Conservation (phyloP, 2,329 filamentous ascomycete species). For the Curvularia eragrostidis region DNA sequence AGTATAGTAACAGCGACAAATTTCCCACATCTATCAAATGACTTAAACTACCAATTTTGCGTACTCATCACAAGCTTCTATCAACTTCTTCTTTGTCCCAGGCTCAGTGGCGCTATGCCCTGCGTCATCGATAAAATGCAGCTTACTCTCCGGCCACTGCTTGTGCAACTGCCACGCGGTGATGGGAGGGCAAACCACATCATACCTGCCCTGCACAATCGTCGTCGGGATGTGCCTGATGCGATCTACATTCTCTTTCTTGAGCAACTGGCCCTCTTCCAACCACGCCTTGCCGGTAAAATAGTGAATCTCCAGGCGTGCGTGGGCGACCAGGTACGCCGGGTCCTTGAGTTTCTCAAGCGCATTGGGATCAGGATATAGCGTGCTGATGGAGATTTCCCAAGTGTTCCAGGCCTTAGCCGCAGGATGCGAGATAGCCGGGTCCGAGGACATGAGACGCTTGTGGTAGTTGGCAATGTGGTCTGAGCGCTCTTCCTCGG, state of each 20-base stretch:
- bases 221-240: slow-evolving; percentile 49
- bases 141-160: slow-evolving; percentile 44
- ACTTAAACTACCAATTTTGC: slow-evolving; percentile 11
- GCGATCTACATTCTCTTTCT: slow-evolving; percentile 42
- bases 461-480: slow-evolving; percentile 51
- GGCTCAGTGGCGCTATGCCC: slow-evolving; percentile 45
- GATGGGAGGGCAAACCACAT: slow-evolving; percentile 54
- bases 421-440: slow-evolving; percentile 36
- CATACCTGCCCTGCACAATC: slow-evolving; percentile 57
- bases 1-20: neutral
- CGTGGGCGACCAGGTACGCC: slow-evolving; percentile 45
- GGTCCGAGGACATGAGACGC: slow-evolving; percentile 47
- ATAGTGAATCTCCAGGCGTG: slow-evolving; percentile 54
- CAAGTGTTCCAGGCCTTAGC: slow-evolving; percentile 49
- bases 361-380: slow-evolving; percentile 32
- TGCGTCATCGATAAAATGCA: slow-evolving; percentile 44
- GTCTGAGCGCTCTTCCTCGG: slow-evolving; percentile 49
- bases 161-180: slow-evolving; percentile 55
- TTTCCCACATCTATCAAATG: neutral
- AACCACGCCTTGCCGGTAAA: slow-evolving; percentile 53
- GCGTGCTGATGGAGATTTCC: slow-evolving; percentile 43
- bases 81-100: slow-evolving; percentile 34
- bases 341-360: slow-evolving; percentile 40
- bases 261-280: slow-evolving; percentile 52
- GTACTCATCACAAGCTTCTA: slow-evolving; percentile 36